These are phyloP conservation scores for Fraxinus pennsylvanica DNA, from an alignment of 257 asterid species.

Conservation along the genomic window DNA sequence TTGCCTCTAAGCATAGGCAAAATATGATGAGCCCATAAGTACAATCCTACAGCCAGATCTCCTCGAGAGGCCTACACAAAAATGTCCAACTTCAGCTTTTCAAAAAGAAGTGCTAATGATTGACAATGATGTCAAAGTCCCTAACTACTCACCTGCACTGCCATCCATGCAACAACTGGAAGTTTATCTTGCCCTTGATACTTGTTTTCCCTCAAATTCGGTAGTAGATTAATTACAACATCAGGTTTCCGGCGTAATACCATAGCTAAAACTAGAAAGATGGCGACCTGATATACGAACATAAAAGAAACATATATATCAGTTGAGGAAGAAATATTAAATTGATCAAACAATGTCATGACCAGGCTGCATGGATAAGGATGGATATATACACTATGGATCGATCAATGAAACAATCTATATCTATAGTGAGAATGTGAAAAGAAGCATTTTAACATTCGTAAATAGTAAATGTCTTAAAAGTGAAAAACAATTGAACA, in stretches of 20 bases:
- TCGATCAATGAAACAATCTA: neutral
- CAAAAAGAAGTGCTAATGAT: conserved; percentile 13
- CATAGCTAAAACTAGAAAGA: conserved; percentile 64
- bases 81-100: conserved; percentile 21
- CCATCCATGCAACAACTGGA: conserved; percentile 68
- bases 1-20: conserved; percentile 77
- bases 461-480: neutral
- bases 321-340: neutral
- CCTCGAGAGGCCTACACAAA: conserved; percentile 65
- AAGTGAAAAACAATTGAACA: neutral
- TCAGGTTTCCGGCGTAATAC: conserved; percentile 83
- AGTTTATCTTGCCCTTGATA: conserved; percentile 82
- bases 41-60: conserved; percentile 75
- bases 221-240: conserved; percentile 49
- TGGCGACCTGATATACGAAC: conserved; percentile 65
- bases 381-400: neutral
- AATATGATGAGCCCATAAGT: conserved; percentile 66
- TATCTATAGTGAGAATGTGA: neutral
- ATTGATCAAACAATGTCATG: neutral
- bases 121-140: conserved; percentile 1
- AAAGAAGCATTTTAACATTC: neutral
- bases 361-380: neutral
- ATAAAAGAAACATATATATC: neutral
- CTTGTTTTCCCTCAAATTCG: conserved; percentile 61
- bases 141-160: conserved; percentile 53